Percentiles rank a stretch among this genome's conserved stretches.
Conservation (phyloP, 192 early-diverging fungal species). For the Thoreauomyces humboldtii region DNA sequence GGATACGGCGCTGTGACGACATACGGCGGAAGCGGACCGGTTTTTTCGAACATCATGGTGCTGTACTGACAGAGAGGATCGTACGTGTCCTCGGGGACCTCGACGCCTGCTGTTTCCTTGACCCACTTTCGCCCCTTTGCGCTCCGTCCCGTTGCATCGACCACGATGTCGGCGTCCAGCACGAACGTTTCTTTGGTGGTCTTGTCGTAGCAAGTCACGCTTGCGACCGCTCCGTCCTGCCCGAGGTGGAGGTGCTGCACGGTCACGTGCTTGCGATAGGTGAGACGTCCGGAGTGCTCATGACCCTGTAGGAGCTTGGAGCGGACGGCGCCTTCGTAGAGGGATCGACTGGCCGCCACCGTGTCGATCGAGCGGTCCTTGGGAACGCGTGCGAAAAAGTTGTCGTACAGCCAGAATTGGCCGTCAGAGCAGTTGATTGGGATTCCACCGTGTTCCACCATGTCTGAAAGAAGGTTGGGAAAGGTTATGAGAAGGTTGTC, state of each 20-base stretch:
- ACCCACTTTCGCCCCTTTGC: constrained; percentile 5
- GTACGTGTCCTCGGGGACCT: not conserved
- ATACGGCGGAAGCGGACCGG: not conserved
- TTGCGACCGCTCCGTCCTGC: not conserved
- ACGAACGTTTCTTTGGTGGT: not conserved
- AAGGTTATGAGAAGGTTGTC: not conserved
- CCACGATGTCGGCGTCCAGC: constrained; percentile 8
- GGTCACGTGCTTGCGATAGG: not conserved
- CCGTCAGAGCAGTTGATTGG: not conserved
- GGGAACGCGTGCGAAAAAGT: not conserved
- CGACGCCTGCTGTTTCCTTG: not conserved
- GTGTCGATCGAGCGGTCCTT: not conserved
- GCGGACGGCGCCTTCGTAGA: constrained; percentile 1
- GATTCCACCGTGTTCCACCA: not conserved
- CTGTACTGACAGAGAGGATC: not conserved
- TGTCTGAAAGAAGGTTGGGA: not conserved
- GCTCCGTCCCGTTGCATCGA: constrained; percentile 16
- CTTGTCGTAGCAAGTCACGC: not conserved
- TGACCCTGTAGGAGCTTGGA: not conserved
- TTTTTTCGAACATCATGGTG: not conserved
- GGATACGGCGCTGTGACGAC: not conserved
- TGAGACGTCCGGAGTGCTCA: not conserved
- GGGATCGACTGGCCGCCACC: not conserved
- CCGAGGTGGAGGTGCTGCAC: not conserved
- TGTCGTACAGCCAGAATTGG: not conserved